Evolutionary conservation across 805 yeast species (phyloP), one percentile per base, ranked within the genome.

Genomic region (Yarrowia divulgata): DNA sequence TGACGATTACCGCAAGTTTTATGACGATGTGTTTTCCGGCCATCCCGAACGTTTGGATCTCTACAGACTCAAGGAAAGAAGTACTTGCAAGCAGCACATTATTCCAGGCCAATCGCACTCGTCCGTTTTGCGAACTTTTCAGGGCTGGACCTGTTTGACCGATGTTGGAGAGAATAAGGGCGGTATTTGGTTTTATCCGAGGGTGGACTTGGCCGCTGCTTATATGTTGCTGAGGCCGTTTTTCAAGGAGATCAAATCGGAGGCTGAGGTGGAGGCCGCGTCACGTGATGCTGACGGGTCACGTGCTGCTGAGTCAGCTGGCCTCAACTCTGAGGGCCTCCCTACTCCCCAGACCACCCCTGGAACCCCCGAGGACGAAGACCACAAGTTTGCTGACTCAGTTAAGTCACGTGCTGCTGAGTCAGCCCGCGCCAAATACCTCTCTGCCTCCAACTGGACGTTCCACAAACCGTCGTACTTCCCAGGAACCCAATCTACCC

Each of bases 111-210:
- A 48, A 3, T 37, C 63, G 3, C 63, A 57, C 13, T 40, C 48
- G 14, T 40, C 63, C 5, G 63, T 57, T 9, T 10, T 57, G 7
- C 19, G 63, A 4, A 57, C 63, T 1, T 57, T 57, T 8, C 63
- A 57, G n/a, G 63, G 63, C 23, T 57, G 63, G 63, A 57, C 63
- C 5, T 57, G 63, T 29, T 12, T 57, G 39, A 57, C 63, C 16
- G 48, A 23, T n/a, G 63, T 57, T 23, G 63, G 63, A 8, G 37
- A 40, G n/a, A 29, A 57, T 2, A 40, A 42, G 42, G 63, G 63
- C 8, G 63, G 63, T 2, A 57, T 57, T 12, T 57, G 37, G 37
- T 57, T 57, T 13, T 57, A 57, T 13, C 63, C 63, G 1, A 16
- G 48, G 10, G n/a, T 42, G 14, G 23, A 40, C 4, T 6, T 57